Evolutionary conservation across 1,139 yeast genomes (phyloP), one percentile per base, ranked within the genome.

Genomic region (Yamadazyma oceani): DNA sequence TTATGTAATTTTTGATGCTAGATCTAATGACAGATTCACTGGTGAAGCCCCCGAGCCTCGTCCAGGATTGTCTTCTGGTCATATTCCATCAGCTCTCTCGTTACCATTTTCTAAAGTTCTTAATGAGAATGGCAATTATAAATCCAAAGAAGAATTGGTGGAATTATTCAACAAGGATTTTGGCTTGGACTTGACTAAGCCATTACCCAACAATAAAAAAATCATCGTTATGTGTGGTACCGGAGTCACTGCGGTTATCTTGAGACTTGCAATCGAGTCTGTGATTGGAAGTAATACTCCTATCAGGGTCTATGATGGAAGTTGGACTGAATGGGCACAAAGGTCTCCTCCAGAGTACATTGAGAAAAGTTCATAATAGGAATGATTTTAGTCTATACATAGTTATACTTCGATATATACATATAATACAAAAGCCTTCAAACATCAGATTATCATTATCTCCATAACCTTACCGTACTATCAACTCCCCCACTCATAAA

Each of bases 181-280:
- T 36, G 63, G 56, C 5, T 40, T 69, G 14, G 75, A 69, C 48
- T 53, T 69, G 42, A 38, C 57, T 8, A 46, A 47, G 25, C 50
- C 57, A 1, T 47, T 62, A 34, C 43, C 53, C 4, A 57, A 47
- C 24, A 57, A 54, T 36, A 79, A 82, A 50, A 89, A 85, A 8
- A 76, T 86, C 14, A 80, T 92, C 39, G 86, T 83, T 31, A 80
- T 85, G 87, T 92, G 98, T 58, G 98, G 97, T 16, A 83, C 96
- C 1, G 97, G 97, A 34, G 97, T 90, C 32, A 83, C 96, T 15
- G 97, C 96, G 0, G 87, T 90, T 45, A 80, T 90, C 30, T 69
- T 90, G 40, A 83, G 85, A 58, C 49, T 66, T 31, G 77, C 75
- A 8, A 56, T 72, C 36, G 67, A 67, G 38, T 53, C 60, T 7